Percentiles rank a stretch among this genome's conserved stretches.
Conservation (phyloP, 1,284 basidiomycete genomes). For the Ustilago cynodontis region DNA sequence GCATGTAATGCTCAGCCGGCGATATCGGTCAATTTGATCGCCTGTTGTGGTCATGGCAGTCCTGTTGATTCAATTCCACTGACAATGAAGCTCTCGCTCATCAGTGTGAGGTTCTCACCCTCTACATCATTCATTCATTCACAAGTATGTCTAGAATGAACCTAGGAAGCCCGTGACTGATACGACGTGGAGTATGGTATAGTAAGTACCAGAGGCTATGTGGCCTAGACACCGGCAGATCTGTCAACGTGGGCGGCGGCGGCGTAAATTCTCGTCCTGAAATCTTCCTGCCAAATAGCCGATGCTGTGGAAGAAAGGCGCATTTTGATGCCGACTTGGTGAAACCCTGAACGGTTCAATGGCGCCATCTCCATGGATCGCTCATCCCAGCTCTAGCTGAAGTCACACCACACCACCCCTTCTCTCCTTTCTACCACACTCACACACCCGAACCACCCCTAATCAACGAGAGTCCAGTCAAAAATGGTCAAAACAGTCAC, state of each 20-base stretch:
- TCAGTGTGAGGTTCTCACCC: neutral
- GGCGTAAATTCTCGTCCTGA: neutral
- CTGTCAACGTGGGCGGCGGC: slow-evolving; percentile 3
- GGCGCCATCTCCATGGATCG: neutral
- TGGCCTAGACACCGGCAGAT: neutral
- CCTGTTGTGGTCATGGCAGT: neutral
- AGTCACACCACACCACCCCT: neutral
- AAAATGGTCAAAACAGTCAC: slow-evolving; percentile 47
- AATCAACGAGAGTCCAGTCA: neutral
- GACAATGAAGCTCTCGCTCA: neutral
- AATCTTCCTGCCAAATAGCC: slow-evolving; percentile 4
- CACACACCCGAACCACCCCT: neutral
- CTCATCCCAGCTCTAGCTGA: neutral
- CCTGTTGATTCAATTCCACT: neutral
- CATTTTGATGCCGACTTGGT: neutral
- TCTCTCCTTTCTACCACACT: neutral
- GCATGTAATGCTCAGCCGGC: neutral
- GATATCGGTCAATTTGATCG: neutral
- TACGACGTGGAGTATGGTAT: no score
- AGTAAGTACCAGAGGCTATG: no score
- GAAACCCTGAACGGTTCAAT: slow-evolving; percentile 2
- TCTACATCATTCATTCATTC: neutral
- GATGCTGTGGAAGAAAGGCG: slow-evolving; percentile 2
- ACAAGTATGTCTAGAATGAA: neutral
- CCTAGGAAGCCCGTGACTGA: no score